Evolutionary conservation across 345 rosid species (phyloP), one percentile per base, ranked within the genome.

Genomic region (Triadica sebifera): DNA sequence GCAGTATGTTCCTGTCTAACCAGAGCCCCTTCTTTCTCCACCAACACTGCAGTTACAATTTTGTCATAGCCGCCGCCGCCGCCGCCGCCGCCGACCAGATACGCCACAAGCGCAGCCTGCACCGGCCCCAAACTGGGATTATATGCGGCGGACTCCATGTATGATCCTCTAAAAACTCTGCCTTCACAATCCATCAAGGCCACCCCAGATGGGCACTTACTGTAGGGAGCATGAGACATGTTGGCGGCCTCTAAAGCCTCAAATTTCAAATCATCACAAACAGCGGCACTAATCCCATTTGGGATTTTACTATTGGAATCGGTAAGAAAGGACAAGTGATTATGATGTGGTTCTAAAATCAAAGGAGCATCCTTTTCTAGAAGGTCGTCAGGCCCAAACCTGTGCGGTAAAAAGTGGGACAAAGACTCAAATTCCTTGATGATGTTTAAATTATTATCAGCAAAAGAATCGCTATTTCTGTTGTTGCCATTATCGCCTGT

Each of bases 91-190:
- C 68, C 84, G 0, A 89, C 89, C 25, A 93, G 20, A 78, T 81
- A 93, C 49, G 93, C 94, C 81, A 93, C 89, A 71, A 95, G 19
- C 78, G 99, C 97, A 74, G 96, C 96, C 85, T 95, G 99, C 19
- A 89, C 84, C 5, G 98, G 99, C 1, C 98, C 96, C 68, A 95
- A n/a, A 79, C 98, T 95, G 0, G 99, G 99, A 63, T 93, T 95
- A 84, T 87, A 86, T 15, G 99, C 99, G 13, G 97, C 99, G 2
- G 99, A 95, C 78, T 95, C 99, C 86, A 76, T 81, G 65, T 95
- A 95, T 69, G 92, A 88, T 20, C 99, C 99, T 55, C 79, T 79
- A 68, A 88, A 93, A 49, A 95, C 82, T 77, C 76, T 91, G 67
- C 99, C 99, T 12, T 88, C 91, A 22, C 83, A 75, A 69, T 93